Conservation (phyloP, 768 basidiomycete genomes). For the Suillus cothurnatus region DNA sequence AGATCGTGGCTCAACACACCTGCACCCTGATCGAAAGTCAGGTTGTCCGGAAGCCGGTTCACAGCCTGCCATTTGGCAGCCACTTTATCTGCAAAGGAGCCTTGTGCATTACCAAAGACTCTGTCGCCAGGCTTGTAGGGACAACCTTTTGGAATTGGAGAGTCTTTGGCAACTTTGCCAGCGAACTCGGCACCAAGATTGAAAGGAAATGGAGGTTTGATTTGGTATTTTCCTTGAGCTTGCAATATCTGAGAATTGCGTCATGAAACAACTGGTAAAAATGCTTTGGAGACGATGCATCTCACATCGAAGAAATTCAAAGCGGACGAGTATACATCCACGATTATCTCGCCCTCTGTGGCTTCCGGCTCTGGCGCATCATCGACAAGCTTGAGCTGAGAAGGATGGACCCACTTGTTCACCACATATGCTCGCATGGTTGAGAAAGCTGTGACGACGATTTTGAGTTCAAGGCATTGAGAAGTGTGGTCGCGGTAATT, state of each 20-base stretch:
- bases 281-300: constrained; percentile 4
- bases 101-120: constrained; percentile 84
- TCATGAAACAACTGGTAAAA: constrained; percentile 15
- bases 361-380: constrained; percentile 60
- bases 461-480: background rate
- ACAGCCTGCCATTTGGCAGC: constrained; percentile 53
- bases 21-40: constrained; percentile 86
- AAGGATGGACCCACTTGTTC: constrained; percentile 67
- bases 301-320: constrained; percentile 78
- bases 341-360: constrained; percentile 57
- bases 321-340: constrained; percentile 75
- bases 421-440: constrained; percentile 82
- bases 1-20: constrained; percentile 39
- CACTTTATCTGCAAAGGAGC: constrained; percentile 79
- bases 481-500: background rate
- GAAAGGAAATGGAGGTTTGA: constrained; percentile 84
- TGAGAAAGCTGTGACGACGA: background rate
- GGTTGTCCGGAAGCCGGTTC: constrained; percentile 68
- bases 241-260: constrained; percentile 64
- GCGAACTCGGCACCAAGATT: constrained; percentile 85
- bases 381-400: constrained; percentile 54
- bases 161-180: constrained; percentile 67
- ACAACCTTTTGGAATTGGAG: constrained; percentile 80
- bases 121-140: constrained; percentile 80
- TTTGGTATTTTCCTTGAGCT: constrained; percentile 88